Percentiles rank a stretch among this genome's conserved stretches.
Conservation (phyloP, 2,329 filamentous ascomycete genomes). For the Samsoniella hepiali region DNA sequence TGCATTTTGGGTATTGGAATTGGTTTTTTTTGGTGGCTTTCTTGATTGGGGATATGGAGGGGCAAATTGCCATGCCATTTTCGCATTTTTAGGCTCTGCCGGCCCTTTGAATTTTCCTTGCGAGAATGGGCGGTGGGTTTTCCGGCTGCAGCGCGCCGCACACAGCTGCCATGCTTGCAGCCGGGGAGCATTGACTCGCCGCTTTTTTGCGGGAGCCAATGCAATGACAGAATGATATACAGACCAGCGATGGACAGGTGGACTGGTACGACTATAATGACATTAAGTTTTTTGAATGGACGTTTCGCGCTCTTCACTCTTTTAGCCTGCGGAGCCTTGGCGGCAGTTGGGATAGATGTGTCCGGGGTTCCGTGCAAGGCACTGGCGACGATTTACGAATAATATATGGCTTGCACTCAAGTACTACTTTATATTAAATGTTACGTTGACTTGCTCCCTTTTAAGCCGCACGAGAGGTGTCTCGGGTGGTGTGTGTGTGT, state of each 20-base stretch:
- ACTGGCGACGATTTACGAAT: constrained; percentile 3
- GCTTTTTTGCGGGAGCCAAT: not conserved
- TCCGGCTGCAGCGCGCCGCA: not conserved
- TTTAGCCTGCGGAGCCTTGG: not conserved
- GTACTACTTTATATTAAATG: not conserved
- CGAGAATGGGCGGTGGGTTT: not conserved
- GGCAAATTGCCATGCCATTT: not conserved
- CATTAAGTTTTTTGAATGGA: constrained; percentile 5
- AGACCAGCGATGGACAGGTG: constrained; percentile 14
- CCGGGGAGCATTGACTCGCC: not conserved
- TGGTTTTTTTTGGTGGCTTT: constrained; percentile 26
- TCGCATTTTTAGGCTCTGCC: not conserved
- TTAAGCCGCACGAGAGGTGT: not conserved
- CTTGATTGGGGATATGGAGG: constrained; percentile 20
- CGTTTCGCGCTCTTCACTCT: not conserved
- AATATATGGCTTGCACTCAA: constrained; percentile 5
- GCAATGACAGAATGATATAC: constrained; percentile 9
- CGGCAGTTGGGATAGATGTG: not conserved
- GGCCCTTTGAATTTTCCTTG: not conserved
- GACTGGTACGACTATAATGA: constrained; percentile 18
- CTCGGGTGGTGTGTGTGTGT: not conserved
- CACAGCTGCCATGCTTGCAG: not conserved
- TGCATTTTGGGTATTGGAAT: constrained; percentile 23
- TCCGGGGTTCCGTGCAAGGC: not conserved
- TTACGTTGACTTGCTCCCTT: not conserved